Conservation (phyloP, 2,329 filamentous ascomycete genomes). For the Grosmannia clavigera region DNA sequence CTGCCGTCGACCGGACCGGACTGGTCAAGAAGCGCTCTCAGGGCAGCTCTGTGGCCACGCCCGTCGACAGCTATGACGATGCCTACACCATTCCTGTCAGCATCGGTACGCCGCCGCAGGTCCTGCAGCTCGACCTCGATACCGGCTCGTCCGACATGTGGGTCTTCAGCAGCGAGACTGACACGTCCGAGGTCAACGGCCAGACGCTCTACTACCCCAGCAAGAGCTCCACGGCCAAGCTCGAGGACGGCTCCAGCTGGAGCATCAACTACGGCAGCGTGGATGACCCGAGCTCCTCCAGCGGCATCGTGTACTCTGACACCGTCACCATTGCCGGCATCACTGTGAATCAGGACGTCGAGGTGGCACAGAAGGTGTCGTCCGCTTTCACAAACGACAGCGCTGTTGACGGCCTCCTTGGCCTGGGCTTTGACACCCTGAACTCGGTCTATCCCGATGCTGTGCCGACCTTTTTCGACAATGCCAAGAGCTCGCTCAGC, state of each 20-base stretch:
- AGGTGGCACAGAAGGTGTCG: constrained; percentile 28
- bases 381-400: constrained; percentile 23
- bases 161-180: constrained; percentile 29
- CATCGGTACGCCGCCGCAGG: constrained; percentile 40
- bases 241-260: constrained; percentile 22
- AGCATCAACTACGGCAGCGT: constrained; percentile 24
- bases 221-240: constrained; percentile 24
- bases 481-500: constrained; percentile 16
- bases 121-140: constrained; percentile 52
- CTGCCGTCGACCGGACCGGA: constrained; percentile 17
- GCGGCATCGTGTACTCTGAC: constrained; percentile 30
- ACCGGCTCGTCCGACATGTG: constrained; percentile 55
- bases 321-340: constrained; percentile 29
- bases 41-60: constrained; percentile 24
- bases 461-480: constrained; percentile 30
- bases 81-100: constrained; percentile 46
- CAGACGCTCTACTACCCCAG: constrained; percentile 25
- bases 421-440: constrained; percentile 28
- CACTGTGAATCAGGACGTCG: constrained; percentile 30
- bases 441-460: constrained; percentile 28
- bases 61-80: constrained; percentile 32
- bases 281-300: constrained; percentile 24
- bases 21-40: constrained; percentile 10
- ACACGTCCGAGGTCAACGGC: constrained; percentile 19
- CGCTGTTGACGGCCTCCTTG: constrained; percentile 29